Base-by-base conservation (phyloP, 1,284 basidiomycete genomes). In the Puccinia hordei region DNA sequence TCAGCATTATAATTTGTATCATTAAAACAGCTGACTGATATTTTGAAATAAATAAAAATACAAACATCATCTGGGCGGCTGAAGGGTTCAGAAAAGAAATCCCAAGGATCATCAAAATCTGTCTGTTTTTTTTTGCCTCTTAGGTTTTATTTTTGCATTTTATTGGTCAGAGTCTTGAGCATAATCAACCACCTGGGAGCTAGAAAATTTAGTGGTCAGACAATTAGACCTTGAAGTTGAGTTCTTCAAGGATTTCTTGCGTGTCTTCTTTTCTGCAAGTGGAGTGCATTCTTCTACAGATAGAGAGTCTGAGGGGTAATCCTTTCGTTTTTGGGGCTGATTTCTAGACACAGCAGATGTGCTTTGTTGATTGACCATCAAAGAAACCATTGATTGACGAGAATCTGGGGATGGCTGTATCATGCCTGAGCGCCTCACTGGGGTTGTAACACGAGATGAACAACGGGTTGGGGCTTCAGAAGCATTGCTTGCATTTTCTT, bases 71-170 rank as follows among this genome's bases (percentile, higher is more conserved):
- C 30, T 22, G 17, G 6, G 6, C 61, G 35, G 17, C 27, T 5
- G 35, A 63, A 63, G 5, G 61, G 61, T 2, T 33, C 30, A 63
- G 61, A 63, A n/a, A 63, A 63, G 17, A 63, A 63, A 17, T 35
- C 35, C 19, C 24, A 35, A 63, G 9, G 6, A 35, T 63, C 22
- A n/a, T 63, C 61, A 35, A 63, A 63, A 8, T 63, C 61, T 1
- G 4, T 15, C 30, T n/a, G 9, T 63, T 12, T 35, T 33, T 17
- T 17, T 63, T 63, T 63, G 61, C 9, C 61, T 4, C 27, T 63
- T 63, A 5, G 2, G 15, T 41, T 35, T 63, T 2, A 22, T 15
- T 30, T 63, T 63, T 63, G 27, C 17, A 41, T 63, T 63, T 63
- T 63, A 27, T 63, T 63, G 4, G 17, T 63, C 30, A 13, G 30